Base-by-base conservation (phyloP, 495 filamentous ascomycete genomes). In the Geoglossum glabrum region DNA sequence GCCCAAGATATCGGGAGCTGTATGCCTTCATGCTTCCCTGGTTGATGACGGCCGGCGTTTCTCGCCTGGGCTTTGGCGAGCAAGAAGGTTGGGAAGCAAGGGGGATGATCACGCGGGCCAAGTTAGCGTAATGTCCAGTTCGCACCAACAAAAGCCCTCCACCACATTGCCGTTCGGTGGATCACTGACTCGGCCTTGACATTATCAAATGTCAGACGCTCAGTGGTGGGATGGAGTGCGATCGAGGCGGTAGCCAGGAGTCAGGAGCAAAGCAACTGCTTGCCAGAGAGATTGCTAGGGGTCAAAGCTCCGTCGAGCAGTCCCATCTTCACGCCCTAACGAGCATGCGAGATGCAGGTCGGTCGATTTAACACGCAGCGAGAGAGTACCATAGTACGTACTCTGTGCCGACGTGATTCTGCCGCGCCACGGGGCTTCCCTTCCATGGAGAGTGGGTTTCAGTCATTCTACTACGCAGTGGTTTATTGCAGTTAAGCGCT, bases 1-100 rank as follows among this genome's bases (percentile, higher is more conserved):
- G 46, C 23, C 46, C 46, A 28, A 50, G 46, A 50, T 50, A 50
- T 50, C 46, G 46, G 46, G 26, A 50, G 46, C 46, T 50, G 46
- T 50, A 50, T 50, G 46, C 46, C 46, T 50, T 50, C 46, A 50
- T 50, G 46, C 46, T 50, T 50, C 46, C 46, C 46, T 9, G 46
- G 46, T 50, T 50, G 46, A 50, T 50, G 46, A 50, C 46, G 46
- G 46, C 46, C 26, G 46, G 46, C 26, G 46, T 50, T 50, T 50
- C 46, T 50, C 46, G 46, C 46, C 46, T 50, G 46, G 10, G 7
- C 46, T 50, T 50, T 50, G 46, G 46, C 46, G 46, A 50, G 46
- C 46, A 50, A 21, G 46, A 50, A 50, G 46, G 46, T 50, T 50
- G 46, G 46, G 46, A 50, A 28, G 46, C 8, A 10, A 50, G n/a